phyloP scores from a whole-genome alignment of 805 yeast species.

The Candida coleopterorum region DNA sequence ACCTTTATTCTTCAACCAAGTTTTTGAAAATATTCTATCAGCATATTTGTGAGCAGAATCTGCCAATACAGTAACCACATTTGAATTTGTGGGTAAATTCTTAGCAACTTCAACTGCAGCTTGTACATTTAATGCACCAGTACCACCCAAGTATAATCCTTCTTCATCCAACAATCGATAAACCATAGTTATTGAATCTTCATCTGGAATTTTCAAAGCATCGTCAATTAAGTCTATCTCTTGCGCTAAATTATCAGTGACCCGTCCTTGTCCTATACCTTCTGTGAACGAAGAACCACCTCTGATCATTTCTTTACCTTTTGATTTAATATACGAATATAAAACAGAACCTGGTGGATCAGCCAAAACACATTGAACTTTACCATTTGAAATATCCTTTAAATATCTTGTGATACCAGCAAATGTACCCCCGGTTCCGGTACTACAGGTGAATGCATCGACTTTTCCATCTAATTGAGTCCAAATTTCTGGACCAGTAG shows the following conservation, averaged over 20 bases:
- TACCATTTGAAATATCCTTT: constrained; percentile 61
- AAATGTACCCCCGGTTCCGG: constrained; percentile 92
- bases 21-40: constrained; percentile 70
- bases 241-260: constrained; percentile 73
- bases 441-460: constrained; percentile 83
- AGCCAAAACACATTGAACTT: constrained; percentile 64
- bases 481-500: constrained; percentile 94
- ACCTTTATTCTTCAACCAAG: constrained; percentile 70
- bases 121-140: constrained; percentile 84
- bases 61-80: constrained; percentile 83
- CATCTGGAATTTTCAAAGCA: constrained; percentile 75
- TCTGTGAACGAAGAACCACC: constrained; percentile 88
- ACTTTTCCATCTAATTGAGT: constrained; percentile 73
- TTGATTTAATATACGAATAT: constrained; percentile 69
- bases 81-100: constrained; percentile 68
- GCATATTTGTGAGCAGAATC: constrained; percentile 90
- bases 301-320: constrained; percentile 63
- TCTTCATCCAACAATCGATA: constrained; percentile 82
- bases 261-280: constrained; percentile 94
- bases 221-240: constrained; percentile 75
- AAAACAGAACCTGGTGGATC: constrained; percentile 94
- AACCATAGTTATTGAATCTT: constrained; percentile 76
- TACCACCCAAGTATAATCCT: constrained; percentile 87
- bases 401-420: constrained; percentile 81
- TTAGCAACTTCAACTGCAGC: constrained; percentile 81